Conservation (phyloP, 345 rosid genomes). For the Physaria fendleri region DNA sequence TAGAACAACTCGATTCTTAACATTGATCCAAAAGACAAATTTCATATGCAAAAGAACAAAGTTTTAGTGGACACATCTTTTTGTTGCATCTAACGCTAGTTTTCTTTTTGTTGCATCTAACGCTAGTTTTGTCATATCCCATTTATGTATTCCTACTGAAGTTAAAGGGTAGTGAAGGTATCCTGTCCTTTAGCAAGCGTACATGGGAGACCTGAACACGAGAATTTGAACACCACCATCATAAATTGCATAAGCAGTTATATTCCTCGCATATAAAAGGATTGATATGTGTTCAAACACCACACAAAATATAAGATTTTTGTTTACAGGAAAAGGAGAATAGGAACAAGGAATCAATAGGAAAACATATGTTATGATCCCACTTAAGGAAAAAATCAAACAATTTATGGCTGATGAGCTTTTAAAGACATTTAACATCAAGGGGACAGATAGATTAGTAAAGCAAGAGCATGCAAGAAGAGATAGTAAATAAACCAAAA, state of each 20-base stretch:
- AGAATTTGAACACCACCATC: background rate
- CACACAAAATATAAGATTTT: background rate
- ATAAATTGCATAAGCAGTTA: no score
- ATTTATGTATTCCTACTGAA: no score
- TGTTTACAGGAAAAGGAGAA: background rate
- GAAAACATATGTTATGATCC: constrained; percentile 1
- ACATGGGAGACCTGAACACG: constrained; percentile 81
- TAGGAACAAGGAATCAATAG: background rate
- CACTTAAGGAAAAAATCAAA: background rate
- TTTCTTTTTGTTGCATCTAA: no score
- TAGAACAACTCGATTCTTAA: no score
- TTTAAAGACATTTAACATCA: background rate
- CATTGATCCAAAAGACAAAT: no score
- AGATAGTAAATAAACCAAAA: no score
- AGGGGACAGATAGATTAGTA: background rate
- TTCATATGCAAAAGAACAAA: no score
- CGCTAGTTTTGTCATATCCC: no score
- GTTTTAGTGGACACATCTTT: no score
- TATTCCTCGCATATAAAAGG: no score
- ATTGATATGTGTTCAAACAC: background rate
- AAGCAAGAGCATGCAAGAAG: background rate
- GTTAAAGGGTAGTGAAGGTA: constrained; percentile 88
- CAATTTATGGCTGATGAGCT: background rate
- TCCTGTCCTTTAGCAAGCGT: constrained; percentile 90
- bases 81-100: no score